phyloP scores from a whole-genome alignment of 352 stramenopile species.

The Phytopythium montanum region DNA sequence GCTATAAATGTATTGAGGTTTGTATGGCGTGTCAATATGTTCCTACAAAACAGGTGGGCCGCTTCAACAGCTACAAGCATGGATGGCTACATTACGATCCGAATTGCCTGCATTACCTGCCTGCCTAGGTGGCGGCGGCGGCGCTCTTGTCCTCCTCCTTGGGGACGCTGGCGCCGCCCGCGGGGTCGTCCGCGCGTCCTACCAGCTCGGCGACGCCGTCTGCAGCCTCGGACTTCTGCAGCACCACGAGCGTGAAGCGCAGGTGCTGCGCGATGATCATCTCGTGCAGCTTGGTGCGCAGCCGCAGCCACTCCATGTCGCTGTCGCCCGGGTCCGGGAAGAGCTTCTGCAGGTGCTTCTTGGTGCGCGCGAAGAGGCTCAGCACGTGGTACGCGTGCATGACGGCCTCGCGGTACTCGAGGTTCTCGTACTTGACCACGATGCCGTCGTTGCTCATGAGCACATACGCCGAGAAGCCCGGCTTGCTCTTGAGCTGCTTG shows the following conservation, averaged over 20 bases:
- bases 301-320: conserved; percentile 89
- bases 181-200: neutral
- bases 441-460: conserved; percentile 94
- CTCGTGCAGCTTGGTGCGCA: conserved; percentile 90
- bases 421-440: conserved; percentile 91
- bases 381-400: conserved; percentile 92
- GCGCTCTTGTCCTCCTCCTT: conserved; percentile 7
- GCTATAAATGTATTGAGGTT: neutral
- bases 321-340: conserved; percentile 80
- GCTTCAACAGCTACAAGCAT: neutral
- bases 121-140: conserved; percentile 7
- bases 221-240: conserved; percentile 53
- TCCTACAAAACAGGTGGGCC: too few species aligned
- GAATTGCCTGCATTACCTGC: neutral
- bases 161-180: neutral
- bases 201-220: conserved; percentile 13
- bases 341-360: conserved; percentile 83
- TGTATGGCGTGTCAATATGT: neutral
- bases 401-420: conserved; percentile 89
- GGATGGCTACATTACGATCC: neutral
- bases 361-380: conserved; percentile 80
- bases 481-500: conserved; percentile 90
- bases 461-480: conserved; percentile 87
- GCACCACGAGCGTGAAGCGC: conserved; percentile 86
- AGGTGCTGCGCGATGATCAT: conserved; percentile 90